phyloP scores from a whole-genome alignment of 345 rosid genomes.

The Eutrema heterophyllum region DNA sequence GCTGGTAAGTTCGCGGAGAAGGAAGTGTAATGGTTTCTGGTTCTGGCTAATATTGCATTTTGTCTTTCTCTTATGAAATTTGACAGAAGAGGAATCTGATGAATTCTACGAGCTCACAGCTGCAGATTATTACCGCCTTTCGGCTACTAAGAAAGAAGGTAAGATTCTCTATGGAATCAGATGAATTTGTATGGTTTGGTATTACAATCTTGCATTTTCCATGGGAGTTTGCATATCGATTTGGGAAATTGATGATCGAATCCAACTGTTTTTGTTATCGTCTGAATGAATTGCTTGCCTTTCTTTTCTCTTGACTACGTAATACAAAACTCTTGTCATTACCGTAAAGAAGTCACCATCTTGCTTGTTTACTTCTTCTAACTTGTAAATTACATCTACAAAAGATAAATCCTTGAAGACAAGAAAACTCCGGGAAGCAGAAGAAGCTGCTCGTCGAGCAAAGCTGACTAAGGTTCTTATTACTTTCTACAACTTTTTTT shows the following conservation, averaged over 20 bases:
- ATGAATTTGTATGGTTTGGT: neutral
- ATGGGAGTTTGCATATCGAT: neutral
- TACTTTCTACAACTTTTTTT: neutral
- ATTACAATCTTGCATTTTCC: neutral
- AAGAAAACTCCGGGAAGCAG: slow-evolving; percentile 75
- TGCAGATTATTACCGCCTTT: slow-evolving; percentile 58
- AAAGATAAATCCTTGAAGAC: slow-evolving; percentile 82
- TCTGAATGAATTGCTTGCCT: neutral
- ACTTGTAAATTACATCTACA: neutral
- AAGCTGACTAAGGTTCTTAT: slow-evolving; percentile 62
- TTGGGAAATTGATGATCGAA: neutral
- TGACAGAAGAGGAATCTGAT: slow-evolving; percentile 62
- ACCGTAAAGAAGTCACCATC: neutral
- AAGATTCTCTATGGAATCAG: slow-evolving; percentile 3
- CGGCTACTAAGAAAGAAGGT: slow-evolving; percentile 67
- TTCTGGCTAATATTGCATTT: neutral
- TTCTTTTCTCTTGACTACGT: neutral
- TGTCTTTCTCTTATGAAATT: neutral
- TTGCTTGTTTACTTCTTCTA: neutral
- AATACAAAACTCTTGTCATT: neutral
- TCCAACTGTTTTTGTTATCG: neutral
- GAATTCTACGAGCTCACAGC: slow-evolving; percentile 85
- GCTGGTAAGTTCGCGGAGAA: slow-evolving; percentile 32
- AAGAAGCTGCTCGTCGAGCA: slow-evolving; percentile 74
- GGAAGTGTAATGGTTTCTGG: neutral